These are phyloP conservation scores for Rosellinia necatrix DNA, from an alignment of 2,329 filamentous ascomycete genomes.

Conservation along the genomic window DNA sequence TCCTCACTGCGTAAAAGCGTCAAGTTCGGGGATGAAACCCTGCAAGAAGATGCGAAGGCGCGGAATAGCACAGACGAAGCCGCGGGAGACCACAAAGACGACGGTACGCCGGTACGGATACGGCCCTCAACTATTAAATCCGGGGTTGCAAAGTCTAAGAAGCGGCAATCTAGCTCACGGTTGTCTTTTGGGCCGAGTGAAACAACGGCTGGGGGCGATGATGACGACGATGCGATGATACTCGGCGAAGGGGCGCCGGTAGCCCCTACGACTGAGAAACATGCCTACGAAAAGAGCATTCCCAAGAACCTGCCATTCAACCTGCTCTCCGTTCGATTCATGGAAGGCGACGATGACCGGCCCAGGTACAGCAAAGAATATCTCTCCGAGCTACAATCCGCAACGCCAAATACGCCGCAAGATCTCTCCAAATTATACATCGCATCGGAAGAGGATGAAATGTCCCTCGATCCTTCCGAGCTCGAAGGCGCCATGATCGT, in stretches of 20 bases:
- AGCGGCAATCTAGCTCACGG: conserved; percentile 65
- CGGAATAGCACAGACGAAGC: conserved; percentile 31
- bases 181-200: conserved; percentile 75
- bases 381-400: conserved; percentile 81
- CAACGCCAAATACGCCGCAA: conserved; percentile 81
- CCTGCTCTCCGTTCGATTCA: conserved; percentile 60
- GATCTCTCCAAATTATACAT: conserved; percentile 55
- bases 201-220: conserved; percentile 57
- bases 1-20: conserved; percentile 63
- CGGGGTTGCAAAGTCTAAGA: conserved; percentile 65
- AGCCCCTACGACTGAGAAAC: conserved; percentile 69
- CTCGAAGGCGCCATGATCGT: conserved; percentile 70
- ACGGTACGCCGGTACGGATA: conserved; percentile 53
- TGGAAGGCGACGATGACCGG: conserved; percentile 66
- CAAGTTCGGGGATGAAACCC: conserved; percentile 49
- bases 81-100: conserved; percentile 50
- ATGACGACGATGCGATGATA: conserved; percentile 45
- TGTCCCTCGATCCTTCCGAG: conserved; percentile 63
- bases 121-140: conserved; percentile 54
- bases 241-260: conserved; percentile 57
- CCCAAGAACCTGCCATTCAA: conserved; percentile 49
- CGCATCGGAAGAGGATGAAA: conserved; percentile 51
- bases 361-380: conserved; percentile 87
- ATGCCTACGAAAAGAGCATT: conserved; percentile 60
- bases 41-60: conserved; percentile 26